Percentiles rank a stretch among this genome's conserved stretches.
Conservation (phyloP, 2,329 filamentous ascomycete species). For the Verticillium longisporum region DNA sequence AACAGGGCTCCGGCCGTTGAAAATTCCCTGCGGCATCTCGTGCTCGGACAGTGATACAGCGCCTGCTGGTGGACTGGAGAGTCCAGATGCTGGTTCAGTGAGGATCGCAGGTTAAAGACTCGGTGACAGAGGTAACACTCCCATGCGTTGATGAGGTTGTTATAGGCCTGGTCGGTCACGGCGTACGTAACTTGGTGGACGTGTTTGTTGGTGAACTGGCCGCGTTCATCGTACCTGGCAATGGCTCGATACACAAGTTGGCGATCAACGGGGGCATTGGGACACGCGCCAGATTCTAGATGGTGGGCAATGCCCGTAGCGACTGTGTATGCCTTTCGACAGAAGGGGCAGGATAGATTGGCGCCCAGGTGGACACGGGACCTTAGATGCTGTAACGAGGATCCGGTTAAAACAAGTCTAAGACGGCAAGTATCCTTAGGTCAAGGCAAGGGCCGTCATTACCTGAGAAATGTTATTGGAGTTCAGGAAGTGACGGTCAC, state of each 20-base stretch:
- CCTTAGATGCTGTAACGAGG: slow-evolving; percentile 41
- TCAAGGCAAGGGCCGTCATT: neutral
- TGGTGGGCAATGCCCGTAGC: slow-evolving; percentile 50
- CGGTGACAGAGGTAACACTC: slow-evolving; percentile 49
- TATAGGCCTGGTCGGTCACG: slow-evolving; percentile 35
- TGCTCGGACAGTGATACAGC: slow-evolving; percentile 33
- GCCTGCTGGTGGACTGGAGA: slow-evolving; percentile 36
- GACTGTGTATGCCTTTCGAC: slow-evolving; percentile 33
- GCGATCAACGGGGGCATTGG: slow-evolving; percentile 37
- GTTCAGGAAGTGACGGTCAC: neutral
- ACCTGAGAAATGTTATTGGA: neutral
- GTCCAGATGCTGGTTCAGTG: slow-evolving; percentile 46
- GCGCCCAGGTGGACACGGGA: slow-evolving; percentile 40
- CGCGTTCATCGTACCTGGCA: slow-evolving; percentile 35
- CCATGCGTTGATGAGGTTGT: slow-evolving; percentile 28
- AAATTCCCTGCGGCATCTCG: slow-evolving; percentile 26
- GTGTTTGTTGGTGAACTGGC: slow-evolving; percentile 43
- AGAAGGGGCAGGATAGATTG: slow-evolving; percentile 48
- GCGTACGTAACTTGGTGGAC: slow-evolving; percentile 34
- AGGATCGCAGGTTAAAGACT: slow-evolving; percentile 24
- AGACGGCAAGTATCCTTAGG: neutral
- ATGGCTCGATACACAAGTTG: slow-evolving; percentile 39
- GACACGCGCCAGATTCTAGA: slow-evolving; percentile 47
- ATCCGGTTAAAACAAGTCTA: neutral
- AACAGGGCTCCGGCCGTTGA: slow-evolving; percentile 28